Evolutionary conservation across 352 stramenopile genomes (phyloP).

Genomic region (Thalassiosira ordinaria): DNA sequence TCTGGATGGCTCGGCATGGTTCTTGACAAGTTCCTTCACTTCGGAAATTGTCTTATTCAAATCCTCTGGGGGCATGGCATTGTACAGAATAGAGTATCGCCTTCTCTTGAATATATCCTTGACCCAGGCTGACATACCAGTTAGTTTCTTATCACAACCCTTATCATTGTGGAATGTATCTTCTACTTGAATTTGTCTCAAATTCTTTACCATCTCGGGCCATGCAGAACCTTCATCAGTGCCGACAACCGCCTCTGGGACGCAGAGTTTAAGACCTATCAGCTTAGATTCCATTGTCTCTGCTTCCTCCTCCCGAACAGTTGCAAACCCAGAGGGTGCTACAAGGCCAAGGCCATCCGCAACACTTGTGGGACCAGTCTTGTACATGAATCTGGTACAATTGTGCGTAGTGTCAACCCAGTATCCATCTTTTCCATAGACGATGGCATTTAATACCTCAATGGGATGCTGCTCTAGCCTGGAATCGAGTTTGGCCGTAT

Average conservation of each 20-base stretch:
- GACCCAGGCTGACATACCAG: neutral
- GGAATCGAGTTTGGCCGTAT: neutral
- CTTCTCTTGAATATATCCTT: neutral
- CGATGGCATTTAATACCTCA: conserved; percentile 8
- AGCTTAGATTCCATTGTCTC: too few relatives aligned
- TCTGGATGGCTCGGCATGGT: neutral
- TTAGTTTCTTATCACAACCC: conserved; percentile 7
- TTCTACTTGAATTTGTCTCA: conserved; percentile 3
- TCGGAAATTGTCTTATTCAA: neutral
- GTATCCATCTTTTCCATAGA: conserved; percentile 23
- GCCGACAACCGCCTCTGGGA: neutral
- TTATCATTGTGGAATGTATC: conserved; percentile 29
- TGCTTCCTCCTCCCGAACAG: too few relatives aligned
- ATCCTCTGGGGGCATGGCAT: neutral
- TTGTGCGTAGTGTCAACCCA: conserved; percentile 34
- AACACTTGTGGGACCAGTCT: conserved; percentile 10
- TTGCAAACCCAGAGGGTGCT: too few relatives aligned
- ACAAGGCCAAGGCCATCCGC: conserved; percentile 14
- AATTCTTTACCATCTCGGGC: neutral
- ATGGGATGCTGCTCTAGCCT: conserved; percentile 15
- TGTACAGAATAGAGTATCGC: conserved; percentile 17
- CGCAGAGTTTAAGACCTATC: conserved; percentile 10
- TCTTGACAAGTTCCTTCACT: neutral
- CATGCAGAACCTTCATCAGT: conserved; percentile 36
- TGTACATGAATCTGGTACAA: conserved; percentile 19